These are phyloP conservation scores for Mucuna pruriens DNA, from an alignment of 306 rosid species.

Conservation along the genomic window DNA sequence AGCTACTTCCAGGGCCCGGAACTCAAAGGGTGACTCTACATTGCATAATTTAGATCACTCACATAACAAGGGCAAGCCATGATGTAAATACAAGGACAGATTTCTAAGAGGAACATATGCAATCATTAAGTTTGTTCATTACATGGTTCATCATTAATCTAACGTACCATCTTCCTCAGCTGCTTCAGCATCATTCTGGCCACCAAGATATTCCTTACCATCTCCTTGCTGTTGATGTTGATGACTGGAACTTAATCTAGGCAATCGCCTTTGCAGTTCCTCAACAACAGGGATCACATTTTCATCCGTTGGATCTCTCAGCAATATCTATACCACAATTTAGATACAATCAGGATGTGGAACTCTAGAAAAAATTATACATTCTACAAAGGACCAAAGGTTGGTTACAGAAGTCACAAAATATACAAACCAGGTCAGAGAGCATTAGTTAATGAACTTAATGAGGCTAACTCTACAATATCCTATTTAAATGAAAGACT, in stretches of 20 bases:
- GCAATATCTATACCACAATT: slow-evolving; percentile 67
- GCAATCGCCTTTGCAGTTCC: slow-evolving; percentile 88
- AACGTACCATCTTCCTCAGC: slow-evolving; percentile 86
- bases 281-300: slow-evolving; percentile 84
- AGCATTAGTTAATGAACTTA: slow-evolving; percentile 26
- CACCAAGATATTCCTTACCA: slow-evolving; percentile 53
- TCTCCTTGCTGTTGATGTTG: slow-evolving; percentile 44
- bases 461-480: slow-evolving; percentile 6
- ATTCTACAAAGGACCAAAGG: slow-evolving; percentile 3
- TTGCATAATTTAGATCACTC: slow-evolving; percentile 50
- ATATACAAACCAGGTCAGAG: slow-evolving; percentile 5
- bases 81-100: slow-evolving; percentile 23
- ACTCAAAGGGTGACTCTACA: slow-evolving; percentile 95
- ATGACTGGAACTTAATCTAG: slow-evolving; percentile 41
- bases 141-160: not conserved
- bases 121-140: slow-evolving; percentile 4
- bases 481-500: not conserved
- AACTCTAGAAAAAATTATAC: slow-evolving; percentile 19
- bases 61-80: slow-evolving; percentile 25
- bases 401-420: slow-evolving; percentile 7
- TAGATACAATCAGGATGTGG: slow-evolving; percentile 30
- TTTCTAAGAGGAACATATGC: slow-evolving; percentile 21
- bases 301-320: slow-evolving; percentile 85
- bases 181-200: slow-evolving; percentile 61
- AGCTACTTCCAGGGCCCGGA: slow-evolving; percentile 93